Evolutionary conservation across 2,329 filamentous ascomycete genomes (phyloP), one percentile per base, ranked within the genome.

Genomic region (Cryphonectria japonica): DNA sequence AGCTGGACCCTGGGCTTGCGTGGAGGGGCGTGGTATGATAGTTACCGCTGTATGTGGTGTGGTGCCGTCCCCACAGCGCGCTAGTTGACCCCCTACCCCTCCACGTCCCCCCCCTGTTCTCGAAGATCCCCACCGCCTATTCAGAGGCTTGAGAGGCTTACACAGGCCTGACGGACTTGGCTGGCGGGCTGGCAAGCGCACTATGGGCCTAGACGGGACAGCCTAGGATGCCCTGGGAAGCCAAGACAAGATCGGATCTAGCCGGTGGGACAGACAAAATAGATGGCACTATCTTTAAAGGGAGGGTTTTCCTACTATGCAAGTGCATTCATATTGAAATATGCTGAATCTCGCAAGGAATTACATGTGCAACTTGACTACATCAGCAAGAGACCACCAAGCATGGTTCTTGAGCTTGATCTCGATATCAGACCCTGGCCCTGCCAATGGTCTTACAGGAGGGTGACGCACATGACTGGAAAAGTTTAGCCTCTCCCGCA

Each of bases 31-130:
- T 63, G 61, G 61, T 63, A 14, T 63, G 61, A 50, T 9, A 22
- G 46, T 50, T 50, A 50, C 43, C 1, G 46, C 43, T 1, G 46
- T n/a, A 11, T 50, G 9, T 19, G 46, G 39, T 41, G 54, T 54
- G n/a, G n/a, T 32, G 19, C n/a, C 61, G 34, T 50, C 71, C 67
- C 71, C 69, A 67, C 71, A 64, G n/a, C 62, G 50, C 71, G 65
- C 69, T 68, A 65, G 54, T 54, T 41, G 19, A 32, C 16, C 22
- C n/a, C 13, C 39, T 26, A 67, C 6, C 57, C 67, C 57, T 43
- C 29, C 43, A 50, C 43, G 19, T 22, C 0, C 46, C 43, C 43
- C 46, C 29, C 59, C 59, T 67, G 34, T 54, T 65, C 39, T 22
- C 41, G 68, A 46, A 32, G 32, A 67, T 67, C 68, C 39, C 68